phyloP scores from a whole-genome alignment of 306 rosid genomes.

The Medicago arabica region DNA sequence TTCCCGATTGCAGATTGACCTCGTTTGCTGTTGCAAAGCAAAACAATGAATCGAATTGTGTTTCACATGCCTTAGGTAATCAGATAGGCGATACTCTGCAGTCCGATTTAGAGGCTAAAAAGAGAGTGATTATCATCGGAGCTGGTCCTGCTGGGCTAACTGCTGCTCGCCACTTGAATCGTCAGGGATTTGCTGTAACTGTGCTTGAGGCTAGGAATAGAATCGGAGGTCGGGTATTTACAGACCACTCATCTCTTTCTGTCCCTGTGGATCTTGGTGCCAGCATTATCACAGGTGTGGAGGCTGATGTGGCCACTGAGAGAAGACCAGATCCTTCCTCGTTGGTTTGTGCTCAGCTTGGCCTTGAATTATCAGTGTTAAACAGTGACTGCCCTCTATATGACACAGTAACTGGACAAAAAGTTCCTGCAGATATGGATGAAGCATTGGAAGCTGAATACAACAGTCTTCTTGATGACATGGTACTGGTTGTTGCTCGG shows the following conservation, averaged over 20 bases:
- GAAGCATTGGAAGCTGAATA: constrained; percentile 94
- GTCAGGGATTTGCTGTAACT: constrained; percentile 85
- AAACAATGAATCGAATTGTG: constrained; percentile 47
- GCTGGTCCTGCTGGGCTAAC: constrained; percentile 99
- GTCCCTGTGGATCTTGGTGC: constrained; percentile 99
- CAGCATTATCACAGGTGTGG: constrained; percentile 99
- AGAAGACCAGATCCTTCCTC: constrained; percentile 99
- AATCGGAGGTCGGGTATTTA: constrained; percentile 94
- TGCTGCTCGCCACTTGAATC: constrained; percentile 96
- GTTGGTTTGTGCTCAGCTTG: constrained; percentile 93
- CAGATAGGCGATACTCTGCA: constrained; percentile 46
- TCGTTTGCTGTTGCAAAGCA: constrained; percentile 50
- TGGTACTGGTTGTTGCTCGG: constrained; percentile 82
- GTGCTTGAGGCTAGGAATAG: constrained; percentile 94
- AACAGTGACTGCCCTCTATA: constrained; percentile 98
- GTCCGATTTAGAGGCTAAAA: constrained; percentile 57
- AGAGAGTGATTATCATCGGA: constrained; percentile 85
- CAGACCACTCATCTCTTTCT: constrained; percentile 87
- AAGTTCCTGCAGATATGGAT: constrained; percentile 92
- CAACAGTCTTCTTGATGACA: constrained; percentile 97
- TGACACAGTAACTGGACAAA: constrained; percentile 77
- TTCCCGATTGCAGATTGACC: constrained; percentile 48
- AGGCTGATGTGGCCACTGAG: constrained; percentile 98
- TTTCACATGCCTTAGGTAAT: constrained; percentile 50
- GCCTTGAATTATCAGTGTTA: constrained; percentile 87